Percentiles rank a stretch among this genome's conserved stretches.
phyloP scores from a whole-genome alignment of 1,284 basidiomycete species.

The Microbotryum lychnidis-dioicae region DNA sequence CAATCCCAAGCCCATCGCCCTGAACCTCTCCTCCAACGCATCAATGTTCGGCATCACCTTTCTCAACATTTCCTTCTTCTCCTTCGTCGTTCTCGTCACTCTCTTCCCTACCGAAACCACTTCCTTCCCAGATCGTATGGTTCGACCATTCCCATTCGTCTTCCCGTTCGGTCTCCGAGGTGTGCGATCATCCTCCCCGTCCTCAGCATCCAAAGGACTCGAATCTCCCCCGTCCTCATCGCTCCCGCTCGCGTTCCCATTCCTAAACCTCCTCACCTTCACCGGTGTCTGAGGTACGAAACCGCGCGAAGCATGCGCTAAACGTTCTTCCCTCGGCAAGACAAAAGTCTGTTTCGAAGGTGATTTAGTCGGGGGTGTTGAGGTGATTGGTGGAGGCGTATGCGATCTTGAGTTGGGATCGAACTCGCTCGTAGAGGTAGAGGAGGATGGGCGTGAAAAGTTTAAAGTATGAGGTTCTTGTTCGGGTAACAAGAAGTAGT shows the following conservation, averaged over 20 bases:
- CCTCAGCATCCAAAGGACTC: too few species aligned
- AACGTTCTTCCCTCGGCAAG: too few species aligned
- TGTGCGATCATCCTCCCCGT: too few species aligned
- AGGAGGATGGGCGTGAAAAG: conserved; percentile 1
- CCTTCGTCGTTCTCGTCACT: conserved; percentile 10
- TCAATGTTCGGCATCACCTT: conserved; percentile 30
- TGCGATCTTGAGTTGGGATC: conserved; percentile 1
- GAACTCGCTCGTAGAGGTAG: conserved; percentile 5
- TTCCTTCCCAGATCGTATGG: background rate
- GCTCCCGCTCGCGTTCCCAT: background rate
- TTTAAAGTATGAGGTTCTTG: conserved; percentile 33
- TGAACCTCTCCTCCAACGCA: conserved; percentile 27
- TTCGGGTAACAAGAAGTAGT: conserved; percentile 83
- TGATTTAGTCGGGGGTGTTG: conserved; percentile 7
- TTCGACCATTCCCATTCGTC: too few species aligned
- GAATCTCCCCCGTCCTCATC: too few species aligned
- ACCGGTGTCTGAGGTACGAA: conserved; percentile 28
- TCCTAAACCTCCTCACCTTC: background rate
- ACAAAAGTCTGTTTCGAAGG: background rate
- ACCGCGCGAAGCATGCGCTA: conserved; percentile 3
- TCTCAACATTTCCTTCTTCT: conserved; percentile 25
- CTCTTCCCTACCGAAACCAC: background rate
- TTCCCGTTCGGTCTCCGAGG: too few species aligned
- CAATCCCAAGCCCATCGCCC: conserved; percentile 22
- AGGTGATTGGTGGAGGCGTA: conserved; percentile 19